Percentiles rank a stretch among this genome's conserved stretches.
These are phyloP conservation scores for Hordeum pubiflorum DNA, from an alignment of 202 grass and related monocot species.

Conservation along the genomic window DNA sequence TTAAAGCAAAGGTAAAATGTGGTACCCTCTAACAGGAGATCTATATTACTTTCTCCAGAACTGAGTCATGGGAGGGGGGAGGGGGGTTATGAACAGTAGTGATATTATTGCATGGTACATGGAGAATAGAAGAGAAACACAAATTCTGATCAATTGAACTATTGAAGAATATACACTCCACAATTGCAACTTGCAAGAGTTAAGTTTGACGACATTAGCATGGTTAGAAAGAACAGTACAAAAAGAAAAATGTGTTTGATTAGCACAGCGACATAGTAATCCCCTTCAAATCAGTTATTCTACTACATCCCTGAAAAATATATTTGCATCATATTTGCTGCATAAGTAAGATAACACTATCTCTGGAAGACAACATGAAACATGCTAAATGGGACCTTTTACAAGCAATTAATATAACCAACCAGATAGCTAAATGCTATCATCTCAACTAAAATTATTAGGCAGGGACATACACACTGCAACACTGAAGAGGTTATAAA, in stretches of 20 bases:
- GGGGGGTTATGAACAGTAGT: background rate
- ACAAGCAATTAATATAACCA: constrained; percentile 2
- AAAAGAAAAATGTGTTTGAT: background rate
- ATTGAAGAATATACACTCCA: background rate
- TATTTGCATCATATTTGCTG: background rate
- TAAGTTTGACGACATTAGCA: constrained; percentile 11
- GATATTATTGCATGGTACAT: background rate
- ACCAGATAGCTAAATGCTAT: background rate
- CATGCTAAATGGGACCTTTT: constrained; percentile 10
- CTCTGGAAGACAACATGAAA: constrained; percentile 3
- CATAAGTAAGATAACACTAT: constrained; percentile 5
- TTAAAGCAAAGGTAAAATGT: constrained; percentile 12
- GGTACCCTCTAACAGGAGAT: background rate
- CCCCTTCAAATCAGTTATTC: background rate
- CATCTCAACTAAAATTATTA: constrained; percentile 2
- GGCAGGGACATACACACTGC: constrained; percentile 60
- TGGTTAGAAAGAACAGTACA: background rate
- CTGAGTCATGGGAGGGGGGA: background rate
- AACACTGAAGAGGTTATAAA: constrained; percentile 62
- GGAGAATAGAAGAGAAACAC: background rate
- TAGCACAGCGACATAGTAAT: background rate
- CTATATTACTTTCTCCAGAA: background rate
- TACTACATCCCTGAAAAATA: background rate
- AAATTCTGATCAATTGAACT: background rate
- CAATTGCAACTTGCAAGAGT: background rate